Evolutionary conservation across 1,139 yeast species (phyloP).

Genomic region (Wickerhamomyces sp.): DNA sequence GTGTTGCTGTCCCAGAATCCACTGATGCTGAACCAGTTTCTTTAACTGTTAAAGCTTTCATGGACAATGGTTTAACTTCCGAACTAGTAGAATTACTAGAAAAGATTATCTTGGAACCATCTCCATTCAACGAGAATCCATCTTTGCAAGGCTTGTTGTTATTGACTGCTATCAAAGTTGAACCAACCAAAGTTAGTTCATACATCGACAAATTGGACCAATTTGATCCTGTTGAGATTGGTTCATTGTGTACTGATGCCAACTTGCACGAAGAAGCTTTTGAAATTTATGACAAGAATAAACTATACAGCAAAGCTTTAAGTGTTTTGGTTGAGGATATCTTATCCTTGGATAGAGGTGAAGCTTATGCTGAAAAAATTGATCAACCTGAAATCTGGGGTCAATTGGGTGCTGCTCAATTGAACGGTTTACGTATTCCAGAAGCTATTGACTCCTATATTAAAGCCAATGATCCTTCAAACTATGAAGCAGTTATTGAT

Average conservation of each 20-base stretch:
- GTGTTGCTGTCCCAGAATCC: slow-evolving; percentile 94
- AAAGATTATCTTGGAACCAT: slow-evolving; percentile 93
- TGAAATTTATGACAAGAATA: slow-evolving; percentile 85
- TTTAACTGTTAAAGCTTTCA: slow-evolving; percentile 91
- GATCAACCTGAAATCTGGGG: slow-evolving; percentile 89
- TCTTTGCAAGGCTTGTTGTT: slow-evolving; percentile 90
- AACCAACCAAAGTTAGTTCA: slow-evolving; percentile 74
- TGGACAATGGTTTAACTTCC: slow-evolving; percentile 90
- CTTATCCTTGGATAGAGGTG: slow-evolving; percentile 93
- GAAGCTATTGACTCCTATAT: slow-evolving; percentile 90
- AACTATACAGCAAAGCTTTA: slow-evolving; percentile 74
- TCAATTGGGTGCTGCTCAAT: slow-evolving; percentile 93
- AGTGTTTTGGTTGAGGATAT: slow-evolving; percentile 89
- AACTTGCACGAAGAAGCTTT: slow-evolving; percentile 92
- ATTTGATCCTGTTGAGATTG: slow-evolving; percentile 91
- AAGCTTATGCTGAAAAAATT: slow-evolving; percentile 85
- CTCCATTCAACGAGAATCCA: slow-evolving; percentile 93
- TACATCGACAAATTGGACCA: slow-evolving; percentile 89
- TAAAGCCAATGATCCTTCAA: slow-evolving; percentile 86
- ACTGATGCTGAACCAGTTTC: slow-evolving; percentile 96
- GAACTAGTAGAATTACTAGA: slow-evolving; percentile 93
- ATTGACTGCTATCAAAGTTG: slow-evolving; percentile 94
- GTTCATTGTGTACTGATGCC: slow-evolving; percentile 85
- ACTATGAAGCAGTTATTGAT: slow-evolving; percentile 89
- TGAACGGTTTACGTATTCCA: slow-evolving; percentile 86